Conservation (phyloP, 371 early-diverging fungal genomes). For the Nematocida major region DNA sequence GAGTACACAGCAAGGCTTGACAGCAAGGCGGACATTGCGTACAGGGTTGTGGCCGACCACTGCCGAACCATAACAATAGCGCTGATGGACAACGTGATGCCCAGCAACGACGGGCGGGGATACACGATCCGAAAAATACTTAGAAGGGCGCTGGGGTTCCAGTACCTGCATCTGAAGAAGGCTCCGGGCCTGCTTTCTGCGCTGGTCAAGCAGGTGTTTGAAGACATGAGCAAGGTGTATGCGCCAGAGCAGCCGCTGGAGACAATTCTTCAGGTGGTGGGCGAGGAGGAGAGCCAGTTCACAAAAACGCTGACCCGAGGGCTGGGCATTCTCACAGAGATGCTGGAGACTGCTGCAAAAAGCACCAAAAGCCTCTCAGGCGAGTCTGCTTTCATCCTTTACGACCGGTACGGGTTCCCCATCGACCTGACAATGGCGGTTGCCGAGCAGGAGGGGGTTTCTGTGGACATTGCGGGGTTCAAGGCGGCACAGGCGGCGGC, state of each 20-base stretch:
- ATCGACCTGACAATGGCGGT: constrained; percentile 91
- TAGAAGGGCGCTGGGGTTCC: constrained; percentile 88
- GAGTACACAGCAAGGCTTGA: constrained; percentile 12
- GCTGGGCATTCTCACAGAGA: constrained; percentile 78
- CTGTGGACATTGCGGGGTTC: constrained; percentile 78
- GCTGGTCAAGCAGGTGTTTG: constrained; percentile 56
- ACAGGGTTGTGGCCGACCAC: constrained; percentile 97
- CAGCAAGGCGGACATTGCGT: constrained; percentile 89
- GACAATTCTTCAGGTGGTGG: constrained; percentile 78
- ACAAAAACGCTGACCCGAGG: constrained; percentile 93
- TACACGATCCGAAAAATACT: constrained; percentile 95
- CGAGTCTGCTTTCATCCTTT: constrained; percentile 86
- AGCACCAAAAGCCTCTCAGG: constrained; percentile 71
- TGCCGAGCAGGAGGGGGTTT: constrained; percentile 85
- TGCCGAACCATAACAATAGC: constrained; percentile 91
- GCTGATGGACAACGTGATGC: constrained; percentile 86
- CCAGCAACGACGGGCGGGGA: constrained; percentile 94
- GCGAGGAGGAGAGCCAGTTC: constrained; percentile 89
- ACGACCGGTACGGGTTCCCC: constrained; percentile 99
- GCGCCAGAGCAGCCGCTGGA: constrained; percentile 70
- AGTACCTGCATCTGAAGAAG: constrained; percentile 69
- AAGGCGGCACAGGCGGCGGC: constrained; percentile 73
- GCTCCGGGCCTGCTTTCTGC: constrained; percentile 40
- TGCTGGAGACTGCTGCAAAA: constrained; percentile 67
- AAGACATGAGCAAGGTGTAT: constrained; percentile 73